These are phyloP conservation scores for Bipolaris sorokiniana DNA, from an alignment of 2,329 filamentous ascomycete species.

Conservation along the genomic window DNA sequence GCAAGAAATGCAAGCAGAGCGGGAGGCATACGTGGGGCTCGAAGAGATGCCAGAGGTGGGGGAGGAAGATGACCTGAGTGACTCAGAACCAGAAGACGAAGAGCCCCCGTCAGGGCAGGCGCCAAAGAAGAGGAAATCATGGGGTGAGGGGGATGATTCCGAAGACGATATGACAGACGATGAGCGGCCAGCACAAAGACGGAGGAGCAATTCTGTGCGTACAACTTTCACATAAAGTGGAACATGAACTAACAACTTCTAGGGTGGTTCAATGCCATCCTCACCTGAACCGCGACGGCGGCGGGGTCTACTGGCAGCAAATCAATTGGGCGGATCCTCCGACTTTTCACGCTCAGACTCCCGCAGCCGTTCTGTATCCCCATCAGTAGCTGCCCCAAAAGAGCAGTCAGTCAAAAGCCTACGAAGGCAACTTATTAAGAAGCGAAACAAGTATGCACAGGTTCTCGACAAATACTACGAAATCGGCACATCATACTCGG, in stretches of 20 bases:
- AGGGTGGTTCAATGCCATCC: slow-evolving; percentile 65
- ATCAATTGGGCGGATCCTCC: slow-evolving; percentile 43
- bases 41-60: slow-evolving; percentile 90
- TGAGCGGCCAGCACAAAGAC: slow-evolving; percentile 76
- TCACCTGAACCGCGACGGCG: slow-evolving; percentile 69
- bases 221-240: neutral
- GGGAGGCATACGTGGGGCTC: slow-evolving; percentile 82
- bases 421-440: slow-evolving; percentile 72
- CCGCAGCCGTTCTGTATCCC: slow-evolving; percentile 45
- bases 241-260: slow-evolving; percentile 40
- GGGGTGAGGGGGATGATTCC: slow-evolving; percentile 66
- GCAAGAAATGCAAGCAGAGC: slow-evolving; percentile 75
- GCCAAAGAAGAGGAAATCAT: slow-evolving; percentile 51
- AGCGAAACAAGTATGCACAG: slow-evolving; percentile 77
- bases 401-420: slow-evolving; percentile 74
- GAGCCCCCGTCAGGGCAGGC: slow-evolving; percentile 46
- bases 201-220: slow-evolving; percentile 85
- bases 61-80: slow-evolving; percentile 69
- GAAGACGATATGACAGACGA: slow-evolving; percentile 70
- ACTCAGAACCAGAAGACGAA: slow-evolving; percentile 54
- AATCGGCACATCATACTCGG: slow-evolving; percentile 87
- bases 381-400: slow-evolving; percentile 52
- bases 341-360: slow-evolving; percentile 51
- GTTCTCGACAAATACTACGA: slow-evolving; percentile 84
- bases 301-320: slow-evolving; percentile 58